Conservation (phyloP, 352 stramenopile species). For the Phytopythium helicoides region DNA sequence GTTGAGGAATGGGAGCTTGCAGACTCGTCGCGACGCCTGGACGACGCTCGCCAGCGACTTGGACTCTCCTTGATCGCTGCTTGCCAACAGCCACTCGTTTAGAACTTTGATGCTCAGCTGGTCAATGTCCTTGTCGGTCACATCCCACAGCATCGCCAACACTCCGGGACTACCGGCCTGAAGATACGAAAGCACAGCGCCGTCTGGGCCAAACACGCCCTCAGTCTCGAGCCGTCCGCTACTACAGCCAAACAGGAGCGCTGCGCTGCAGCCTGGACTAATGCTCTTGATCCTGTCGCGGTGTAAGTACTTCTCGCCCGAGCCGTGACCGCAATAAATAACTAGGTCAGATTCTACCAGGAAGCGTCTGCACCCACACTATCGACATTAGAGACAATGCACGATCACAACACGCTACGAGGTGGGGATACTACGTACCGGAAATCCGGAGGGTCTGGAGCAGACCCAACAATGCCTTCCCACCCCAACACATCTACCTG, state of each 20-base stretch:
- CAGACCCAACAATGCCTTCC: slow-evolving; percentile 44
- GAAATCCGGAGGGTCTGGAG: slow-evolving; percentile 47
- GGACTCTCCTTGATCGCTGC: slow-evolving; percentile 25
- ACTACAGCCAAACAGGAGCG: slow-evolving; percentile 98
- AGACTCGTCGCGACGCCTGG: slow-evolving; percentile 69
- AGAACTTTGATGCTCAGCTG: slow-evolving; percentile 75
- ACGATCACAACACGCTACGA: background rate
- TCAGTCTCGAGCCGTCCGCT: slow-evolving; percentile 88
- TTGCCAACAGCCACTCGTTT: slow-evolving; percentile 60
- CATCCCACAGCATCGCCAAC: slow-evolving; percentile 99
- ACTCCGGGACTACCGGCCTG: slow-evolving; percentile 90
- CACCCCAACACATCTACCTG: slow-evolving; percentile 33
- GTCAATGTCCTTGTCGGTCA: slow-evolving; percentile 98
- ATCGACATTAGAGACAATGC: slow-evolving; percentile 6
- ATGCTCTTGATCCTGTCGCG: slow-evolving; percentile 69
- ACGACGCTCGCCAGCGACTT: slow-evolving; percentile 66
- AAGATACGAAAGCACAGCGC: slow-evolving; percentile 94
- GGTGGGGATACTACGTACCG: slow-evolving; percentile 24
- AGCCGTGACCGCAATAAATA: slow-evolving; percentile 98
- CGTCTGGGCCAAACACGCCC: slow-evolving; percentile 93
- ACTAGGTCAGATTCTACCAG: slow-evolving; percentile 84
- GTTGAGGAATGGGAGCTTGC: slow-evolving; percentile 94
- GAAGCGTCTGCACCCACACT: slow-evolving; percentile 26
- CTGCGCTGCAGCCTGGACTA: slow-evolving; percentile 53
- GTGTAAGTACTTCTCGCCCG: slow-evolving; percentile 92